Evolutionary conservation across 2,329 filamentous ascomycete genomes (phyloP).

Genomic region (Penicillium olsonii): DNA sequence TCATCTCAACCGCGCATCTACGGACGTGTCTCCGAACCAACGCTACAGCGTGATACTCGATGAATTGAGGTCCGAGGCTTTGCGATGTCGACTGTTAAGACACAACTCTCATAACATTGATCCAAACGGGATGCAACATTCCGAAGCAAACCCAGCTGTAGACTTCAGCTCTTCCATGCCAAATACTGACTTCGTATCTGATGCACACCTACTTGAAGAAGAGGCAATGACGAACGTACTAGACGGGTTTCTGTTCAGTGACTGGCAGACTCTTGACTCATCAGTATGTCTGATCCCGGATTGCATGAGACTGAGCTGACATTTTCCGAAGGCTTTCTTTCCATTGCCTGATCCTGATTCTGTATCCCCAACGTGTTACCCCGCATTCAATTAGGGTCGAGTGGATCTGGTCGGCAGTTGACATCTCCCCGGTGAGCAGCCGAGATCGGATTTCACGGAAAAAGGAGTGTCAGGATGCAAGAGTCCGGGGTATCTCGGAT

Average conservation of each 20-base stretch:
- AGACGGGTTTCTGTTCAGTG: slow-evolving; percentile 3
- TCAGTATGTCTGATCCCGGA: slow-evolving; percentile 1
- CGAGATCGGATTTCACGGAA: slow-evolving; percentile 8
- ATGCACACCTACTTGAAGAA: not conserved
- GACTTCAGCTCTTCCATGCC: not conserved
- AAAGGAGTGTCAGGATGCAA: not conserved
- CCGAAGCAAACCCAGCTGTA: not conserved
- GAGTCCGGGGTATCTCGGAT: slow-evolving; percentile 7
- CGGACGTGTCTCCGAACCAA: slow-evolving; percentile 46
- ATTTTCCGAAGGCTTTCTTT: slow-evolving; percentile 4
- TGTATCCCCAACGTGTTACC: slow-evolving; percentile 4
- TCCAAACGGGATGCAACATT: not conserved
- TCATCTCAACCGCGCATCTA: slow-evolving; percentile 45
- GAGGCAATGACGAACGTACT: not conserved
- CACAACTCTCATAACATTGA: not conserved
- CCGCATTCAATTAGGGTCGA: not conserved
- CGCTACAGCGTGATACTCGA: slow-evolving; percentile 57
- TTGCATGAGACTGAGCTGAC: not conserved
- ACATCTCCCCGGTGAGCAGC: not conserved
- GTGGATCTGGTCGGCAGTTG: too few species aligned
- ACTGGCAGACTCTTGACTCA: slow-evolving; percentile 12
- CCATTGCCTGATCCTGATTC: slow-evolving; percentile 8
- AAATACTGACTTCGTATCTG: not conserved
- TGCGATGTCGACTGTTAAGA: not conserved
- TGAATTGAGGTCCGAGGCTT: slow-evolving; percentile 48